Conservation (phyloP, 2,329 filamentous ascomycete species). For the Catunica adiposa region DNA sequence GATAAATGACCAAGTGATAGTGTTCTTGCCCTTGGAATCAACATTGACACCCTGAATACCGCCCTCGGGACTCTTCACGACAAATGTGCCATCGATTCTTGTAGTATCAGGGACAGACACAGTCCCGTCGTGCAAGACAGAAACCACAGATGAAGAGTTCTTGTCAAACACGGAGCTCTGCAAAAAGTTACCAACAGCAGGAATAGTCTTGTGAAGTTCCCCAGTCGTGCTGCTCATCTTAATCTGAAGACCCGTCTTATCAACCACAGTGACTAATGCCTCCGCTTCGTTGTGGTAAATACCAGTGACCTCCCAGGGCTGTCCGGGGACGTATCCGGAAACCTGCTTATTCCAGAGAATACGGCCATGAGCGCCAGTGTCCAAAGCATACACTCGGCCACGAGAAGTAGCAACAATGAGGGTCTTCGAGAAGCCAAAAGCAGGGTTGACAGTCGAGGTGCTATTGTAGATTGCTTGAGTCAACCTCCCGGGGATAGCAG, state of each 20-base stretch:
- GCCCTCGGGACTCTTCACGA: slow-evolving; percentile 33
- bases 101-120: slow-evolving; percentile 29
- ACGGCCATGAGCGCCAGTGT: slow-evolving; percentile 56
- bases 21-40: slow-evolving; percentile 25
- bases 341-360: slow-evolving; percentile 61
- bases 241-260: slow-evolving; percentile 44
- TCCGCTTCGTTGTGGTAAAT: slow-evolving; percentile 44
- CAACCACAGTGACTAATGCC: slow-evolving; percentile 40
- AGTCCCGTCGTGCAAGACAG: slow-evolving; percentile 32
- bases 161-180: slow-evolving; percentile 35
- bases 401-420: slow-evolving; percentile 64
- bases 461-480: slow-evolving; percentile 47
- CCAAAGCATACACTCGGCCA: slow-evolving; percentile 64
- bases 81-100: slow-evolving; percentile 36
- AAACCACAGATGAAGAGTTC: slow-evolving; percentile 38
- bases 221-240: slow-evolving; percentile 38
- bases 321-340: slow-evolving; percentile 35
- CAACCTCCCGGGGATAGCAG: slow-evolving; percentile 51
- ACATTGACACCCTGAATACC: slow-evolving; percentile 41
- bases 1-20: slow-evolving; percentile 54
- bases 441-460: slow-evolving; percentile 21
- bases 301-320: slow-evolving; percentile 49
- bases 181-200: slow-evolving; percentile 23
- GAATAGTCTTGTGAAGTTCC: slow-evolving; percentile 28
- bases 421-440: slow-evolving; percentile 78